These are phyloP conservation scores for Penicillium turbatum DNA, from an alignment of 495 filamentous ascomycete species.

Conservation along the genomic window DNA sequence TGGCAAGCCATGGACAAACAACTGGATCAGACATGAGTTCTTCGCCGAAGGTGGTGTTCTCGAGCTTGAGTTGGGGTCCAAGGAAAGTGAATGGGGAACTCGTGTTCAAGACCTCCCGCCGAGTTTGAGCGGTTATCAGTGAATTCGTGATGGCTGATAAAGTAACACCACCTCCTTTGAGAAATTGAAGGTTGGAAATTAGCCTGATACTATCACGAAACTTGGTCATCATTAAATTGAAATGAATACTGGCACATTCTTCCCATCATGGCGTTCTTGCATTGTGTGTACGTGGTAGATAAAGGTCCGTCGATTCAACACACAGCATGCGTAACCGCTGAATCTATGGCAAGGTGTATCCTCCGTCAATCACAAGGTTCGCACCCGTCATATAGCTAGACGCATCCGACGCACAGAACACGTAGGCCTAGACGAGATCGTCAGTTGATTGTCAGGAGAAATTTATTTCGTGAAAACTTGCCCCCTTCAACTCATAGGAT, in stretches of 20 bases:
- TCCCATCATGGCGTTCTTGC: too few relatives aligned
- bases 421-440: slow-evolving; percentile 20
- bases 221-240: too few relatives aligned
- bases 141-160: background rate
- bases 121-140: slow-evolving; percentile 41
- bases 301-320: background rate
- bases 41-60: slow-evolving; percentile 48
- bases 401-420: slow-evolving; percentile 34
- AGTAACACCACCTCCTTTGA: background rate
- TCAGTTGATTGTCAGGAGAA: background rate
- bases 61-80: slow-evolving; percentile 44
- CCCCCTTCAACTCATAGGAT: slow-evolving; percentile 33
- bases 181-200: background rate
- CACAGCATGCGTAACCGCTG: background rate
- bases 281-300: too few relatives aligned
- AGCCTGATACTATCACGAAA: background rate
- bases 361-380: slow-evolving; percentile 34
- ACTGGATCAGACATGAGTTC: slow-evolving; percentile 55
- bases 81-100: slow-evolving; percentile 53
- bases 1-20: slow-evolving; percentile 48
- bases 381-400: slow-evolving; percentile 37
- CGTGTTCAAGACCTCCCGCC: slow-evolving; percentile 48
- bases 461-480: slow-evolving; percentile 7
- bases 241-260: too few relatives aligned
- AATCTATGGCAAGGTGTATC: slow-evolving; percentile 24